Conservation (phyloP, 2,329 filamentous ascomycete genomes). For the Lomentospora prolificans region DNA sequence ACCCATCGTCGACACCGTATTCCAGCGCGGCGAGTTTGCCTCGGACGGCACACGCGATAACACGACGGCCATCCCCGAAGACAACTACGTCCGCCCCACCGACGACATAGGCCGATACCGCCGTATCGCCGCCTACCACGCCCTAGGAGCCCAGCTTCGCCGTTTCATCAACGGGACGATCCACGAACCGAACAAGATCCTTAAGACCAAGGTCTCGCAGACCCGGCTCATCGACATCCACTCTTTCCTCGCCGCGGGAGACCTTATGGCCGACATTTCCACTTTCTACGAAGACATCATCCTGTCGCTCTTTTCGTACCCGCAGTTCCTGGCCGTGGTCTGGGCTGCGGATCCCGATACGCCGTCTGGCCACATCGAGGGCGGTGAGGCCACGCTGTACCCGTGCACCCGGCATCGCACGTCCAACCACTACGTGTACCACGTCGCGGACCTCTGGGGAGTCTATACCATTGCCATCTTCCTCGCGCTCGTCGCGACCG, state of each 20-base stretch:
- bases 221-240: constrained; percentile 28
- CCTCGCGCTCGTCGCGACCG: constrained; percentile 18
- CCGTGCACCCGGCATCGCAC: constrained; percentile 19
- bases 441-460: constrained; percentile 22
- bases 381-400: constrained; percentile 16
- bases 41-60: constrained; percentile 24
- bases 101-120: constrained; percentile 17
- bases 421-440: constrained; percentile 20
- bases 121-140: constrained; percentile 21
- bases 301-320: constrained; percentile 23
- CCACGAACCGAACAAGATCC: constrained; percentile 15
- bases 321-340: constrained; percentile 22
- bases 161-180: constrained; percentile 21
- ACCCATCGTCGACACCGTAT: constrained; percentile 20
- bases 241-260: constrained; percentile 17
- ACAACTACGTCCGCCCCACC: constrained; percentile 18
- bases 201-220: constrained; percentile 23
- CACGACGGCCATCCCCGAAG: constrained; percentile 17
- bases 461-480: constrained; percentile 24
- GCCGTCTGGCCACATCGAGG: constrained; percentile 13
- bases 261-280: constrained; percentile 18
- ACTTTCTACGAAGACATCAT: constrained; percentile 25
- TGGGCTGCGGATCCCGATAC: constrained; percentile 19
- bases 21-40: constrained; percentile 12
- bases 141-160: constrained; percentile 21